These are phyloP conservation scores for Rhododendron ovatum DNA, from an alignment of 148 eudicot genomes.

Conservation along the genomic window DNA sequence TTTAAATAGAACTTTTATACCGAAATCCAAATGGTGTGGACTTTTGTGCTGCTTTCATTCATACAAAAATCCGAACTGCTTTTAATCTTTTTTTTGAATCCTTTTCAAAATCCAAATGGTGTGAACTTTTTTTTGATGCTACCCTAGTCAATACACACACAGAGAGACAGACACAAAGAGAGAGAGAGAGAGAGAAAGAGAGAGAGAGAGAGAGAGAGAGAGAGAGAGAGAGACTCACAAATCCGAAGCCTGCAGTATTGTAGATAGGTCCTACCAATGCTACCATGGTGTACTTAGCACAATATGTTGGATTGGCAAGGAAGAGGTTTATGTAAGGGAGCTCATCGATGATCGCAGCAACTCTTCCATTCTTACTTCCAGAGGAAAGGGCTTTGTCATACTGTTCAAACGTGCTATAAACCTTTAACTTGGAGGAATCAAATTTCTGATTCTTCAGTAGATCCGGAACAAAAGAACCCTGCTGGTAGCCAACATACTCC, in stretches of 20 bases:
- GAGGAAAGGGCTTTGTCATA: slow-evolving; percentile 29
- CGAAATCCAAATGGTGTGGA: background rate
- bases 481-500: slow-evolving; percentile 41
- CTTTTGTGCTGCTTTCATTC: background rate
- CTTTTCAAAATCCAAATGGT: background rate
- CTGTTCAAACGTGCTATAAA: slow-evolving; percentile 24
- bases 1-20: background rate
- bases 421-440: slow-evolving; percentile 11
- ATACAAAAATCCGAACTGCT: background rate
- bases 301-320: slow-evolving; percentile 15
- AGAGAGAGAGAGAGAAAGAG: background rate
- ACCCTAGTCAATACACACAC: background rate
- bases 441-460: slow-evolving; percentile 19
- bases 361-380: slow-evolving; percentile 34
- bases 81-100: background rate
- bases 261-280: slow-evolving; percentile 13
- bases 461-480: slow-evolving; percentile 33
- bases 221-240: slow-evolving; percentile 24
- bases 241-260: slow-evolving; percentile 35
- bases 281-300: slow-evolving; percentile 24
- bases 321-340: slow-evolving; percentile 30
- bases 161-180: no score
- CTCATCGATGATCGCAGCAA: slow-evolving; percentile 33
- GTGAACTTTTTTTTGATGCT: background rate
- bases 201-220: no score